phyloP scores from a whole-genome alignment of 345 rosid species.

The Hibiscus mutabilis region DNA sequence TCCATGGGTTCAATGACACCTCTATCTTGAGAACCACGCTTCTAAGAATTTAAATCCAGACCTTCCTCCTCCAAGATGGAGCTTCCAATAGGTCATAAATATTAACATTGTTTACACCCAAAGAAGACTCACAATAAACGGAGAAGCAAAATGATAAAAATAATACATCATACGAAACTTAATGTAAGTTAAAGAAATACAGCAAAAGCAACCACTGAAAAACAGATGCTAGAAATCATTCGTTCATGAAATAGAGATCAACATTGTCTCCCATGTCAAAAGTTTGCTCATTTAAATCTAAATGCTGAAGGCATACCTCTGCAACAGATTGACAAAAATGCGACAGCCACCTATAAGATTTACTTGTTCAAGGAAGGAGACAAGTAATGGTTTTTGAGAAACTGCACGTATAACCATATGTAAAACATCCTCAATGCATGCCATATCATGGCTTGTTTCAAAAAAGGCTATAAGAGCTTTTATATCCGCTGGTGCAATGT shows the following conservation, averaged over 20 bases:
- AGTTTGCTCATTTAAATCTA: neutral
- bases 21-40: neutral
- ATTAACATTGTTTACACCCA: neutral
- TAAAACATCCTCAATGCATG: conserved; percentile 86
- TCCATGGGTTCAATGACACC: neutral
- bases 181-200: neutral
- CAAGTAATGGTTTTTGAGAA: conserved; percentile 63
- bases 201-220: neutral
- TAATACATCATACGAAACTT: neutral
- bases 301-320: conserved; percentile 42
- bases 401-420: conserved; percentile 89
- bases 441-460: conserved; percentile 83
- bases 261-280: neutral
- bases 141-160: neutral
- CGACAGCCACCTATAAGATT: conserved; percentile 76
- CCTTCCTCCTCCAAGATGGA: neutral
- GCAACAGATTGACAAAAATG: conserved; percentile 84
- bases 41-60: neutral
- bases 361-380: conserved; percentile 81
- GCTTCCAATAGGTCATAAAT: neutral
- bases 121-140: neutral
- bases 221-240: neutral
- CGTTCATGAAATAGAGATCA: neutral
- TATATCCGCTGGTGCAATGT: conserved; percentile 55
- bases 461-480: conserved; percentile 71